Percentiles rank a stretch among this genome's conserved stretches.
Evolutionary conservation across 768 basidiomycete species (phyloP).

Genomic region (Lactarius sanguifluus): DNA sequence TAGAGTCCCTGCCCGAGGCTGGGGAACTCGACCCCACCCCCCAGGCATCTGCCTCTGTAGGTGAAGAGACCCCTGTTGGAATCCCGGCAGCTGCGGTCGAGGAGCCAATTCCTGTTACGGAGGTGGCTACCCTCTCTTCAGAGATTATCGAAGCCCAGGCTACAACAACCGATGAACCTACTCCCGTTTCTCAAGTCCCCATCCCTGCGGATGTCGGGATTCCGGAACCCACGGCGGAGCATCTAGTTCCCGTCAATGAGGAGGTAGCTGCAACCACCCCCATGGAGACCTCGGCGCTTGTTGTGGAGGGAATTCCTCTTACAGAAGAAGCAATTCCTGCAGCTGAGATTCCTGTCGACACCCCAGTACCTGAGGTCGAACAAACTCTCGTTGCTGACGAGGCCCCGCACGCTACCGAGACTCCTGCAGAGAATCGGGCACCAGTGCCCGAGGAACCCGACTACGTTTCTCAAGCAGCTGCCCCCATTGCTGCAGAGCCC

Average conservation of each 20-base stretch:
- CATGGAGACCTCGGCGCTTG: neutral
- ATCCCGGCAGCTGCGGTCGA: neutral
- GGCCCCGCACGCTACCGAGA: neutral
- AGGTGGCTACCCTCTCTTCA: neutral
- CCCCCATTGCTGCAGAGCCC: neutral
- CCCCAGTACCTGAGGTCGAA: neutral
- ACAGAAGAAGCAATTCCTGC: neutral
- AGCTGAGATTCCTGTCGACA: neutral
- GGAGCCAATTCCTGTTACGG: neutral
- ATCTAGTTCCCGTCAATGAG: neutral
- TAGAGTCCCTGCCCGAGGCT: neutral
- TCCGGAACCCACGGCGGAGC: neutral
- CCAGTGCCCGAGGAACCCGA: neutral
- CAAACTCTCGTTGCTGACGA: neutral
- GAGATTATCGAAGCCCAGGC: neutral
- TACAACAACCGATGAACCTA: neutral
- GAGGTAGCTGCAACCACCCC: neutral
- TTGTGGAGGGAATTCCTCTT: neutral
- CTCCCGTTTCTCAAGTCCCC: neutral
- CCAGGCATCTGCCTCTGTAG: slow-evolving; percentile 1
- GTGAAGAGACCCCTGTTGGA: neutral
- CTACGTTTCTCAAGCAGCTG: neutral
- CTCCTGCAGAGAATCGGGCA: neutral
- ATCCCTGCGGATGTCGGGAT: neutral
- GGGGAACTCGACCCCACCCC: slow-evolving; percentile 9